Evolutionary conservation across 202 grass and related monocot genomes (phyloP).

Genomic region (Carex sylvatica): DNA sequence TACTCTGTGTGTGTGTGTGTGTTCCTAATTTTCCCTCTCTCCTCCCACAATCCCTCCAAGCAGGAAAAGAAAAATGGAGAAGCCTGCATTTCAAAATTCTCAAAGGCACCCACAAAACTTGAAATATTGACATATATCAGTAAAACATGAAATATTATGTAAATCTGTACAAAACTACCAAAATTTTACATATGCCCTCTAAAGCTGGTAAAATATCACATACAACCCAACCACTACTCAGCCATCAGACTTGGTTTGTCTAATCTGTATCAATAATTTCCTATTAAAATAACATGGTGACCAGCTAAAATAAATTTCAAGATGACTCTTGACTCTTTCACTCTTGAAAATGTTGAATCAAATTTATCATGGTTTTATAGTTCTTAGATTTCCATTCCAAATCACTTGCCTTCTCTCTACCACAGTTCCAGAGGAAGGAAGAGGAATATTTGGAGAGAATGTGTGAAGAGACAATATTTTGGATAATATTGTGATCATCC

Average conservation of each 20-base stretch:
- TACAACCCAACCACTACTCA: background rate
- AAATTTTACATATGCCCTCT: background rate
- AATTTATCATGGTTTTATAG: slow-evolving; percentile 1
- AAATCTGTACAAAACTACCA: background rate
- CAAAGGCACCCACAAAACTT: background rate
- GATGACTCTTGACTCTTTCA: background rate
- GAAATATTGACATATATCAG: background rate
- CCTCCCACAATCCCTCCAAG: background rate
- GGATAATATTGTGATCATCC: background rate
- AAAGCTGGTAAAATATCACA: background rate
- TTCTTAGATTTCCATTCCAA: background rate
- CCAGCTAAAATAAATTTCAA: background rate
- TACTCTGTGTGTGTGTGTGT: background rate
- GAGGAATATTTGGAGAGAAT: background rate
- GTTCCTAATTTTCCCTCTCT: background rate
- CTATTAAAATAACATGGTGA: background rate
- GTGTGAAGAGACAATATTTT: background rate
- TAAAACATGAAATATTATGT: background rate
- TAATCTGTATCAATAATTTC: background rate
- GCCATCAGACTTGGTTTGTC: background rate
- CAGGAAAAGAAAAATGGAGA: background rate
- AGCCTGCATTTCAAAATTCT: background rate
- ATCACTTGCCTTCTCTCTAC: background rate
- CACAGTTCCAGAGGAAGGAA: background rate
- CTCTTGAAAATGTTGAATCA: background rate